These are phyloP conservation scores for Margaritispora aquatica DNA, from an alignment of 495 filamentous ascomycete genomes.

Conservation along the genomic window DNA sequence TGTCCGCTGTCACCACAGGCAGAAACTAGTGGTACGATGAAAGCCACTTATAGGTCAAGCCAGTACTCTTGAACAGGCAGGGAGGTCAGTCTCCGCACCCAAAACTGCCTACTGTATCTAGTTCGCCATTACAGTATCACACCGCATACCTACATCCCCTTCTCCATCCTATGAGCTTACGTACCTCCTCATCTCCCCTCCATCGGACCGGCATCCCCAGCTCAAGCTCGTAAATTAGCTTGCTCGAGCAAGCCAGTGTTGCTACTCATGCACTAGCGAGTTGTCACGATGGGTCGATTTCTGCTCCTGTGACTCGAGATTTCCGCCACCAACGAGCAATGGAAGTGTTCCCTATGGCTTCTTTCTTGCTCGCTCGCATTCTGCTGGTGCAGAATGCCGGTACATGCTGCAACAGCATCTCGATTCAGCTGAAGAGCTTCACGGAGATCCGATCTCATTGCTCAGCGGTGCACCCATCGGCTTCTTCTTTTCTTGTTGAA, in stretches of 20 bases:
- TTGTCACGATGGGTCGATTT: neutral
- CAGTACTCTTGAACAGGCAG: neutral
- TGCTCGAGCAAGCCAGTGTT: neutral
- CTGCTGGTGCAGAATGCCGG: neutral
- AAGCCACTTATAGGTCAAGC: neutral
- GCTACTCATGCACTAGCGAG: neutral
- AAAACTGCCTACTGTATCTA: too few species aligned
- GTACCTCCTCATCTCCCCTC: neutral
- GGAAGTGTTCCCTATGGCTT: neutral
- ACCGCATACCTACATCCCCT: neutral
- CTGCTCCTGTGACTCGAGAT: neutral
- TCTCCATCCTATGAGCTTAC: neutral
- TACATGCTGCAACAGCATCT: neutral
- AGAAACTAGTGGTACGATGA: neutral
- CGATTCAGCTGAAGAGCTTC: neutral
- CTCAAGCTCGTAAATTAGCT: neutral
- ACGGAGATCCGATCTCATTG: neutral
- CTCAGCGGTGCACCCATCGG: neutral
- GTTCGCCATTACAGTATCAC: neutral
- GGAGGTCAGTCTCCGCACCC: neutral
- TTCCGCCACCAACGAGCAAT: neutral
- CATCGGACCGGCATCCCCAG: neutral
- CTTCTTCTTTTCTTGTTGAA: neutral
- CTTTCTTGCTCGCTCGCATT: neutral
- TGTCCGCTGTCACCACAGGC: neutral